Percentiles rank a stretch among this genome's conserved stretches.
phyloP scores from a whole-genome alignment of 2,329 filamentous ascomycete genomes.

The Sporothrix brunneoviolacea region DNA sequence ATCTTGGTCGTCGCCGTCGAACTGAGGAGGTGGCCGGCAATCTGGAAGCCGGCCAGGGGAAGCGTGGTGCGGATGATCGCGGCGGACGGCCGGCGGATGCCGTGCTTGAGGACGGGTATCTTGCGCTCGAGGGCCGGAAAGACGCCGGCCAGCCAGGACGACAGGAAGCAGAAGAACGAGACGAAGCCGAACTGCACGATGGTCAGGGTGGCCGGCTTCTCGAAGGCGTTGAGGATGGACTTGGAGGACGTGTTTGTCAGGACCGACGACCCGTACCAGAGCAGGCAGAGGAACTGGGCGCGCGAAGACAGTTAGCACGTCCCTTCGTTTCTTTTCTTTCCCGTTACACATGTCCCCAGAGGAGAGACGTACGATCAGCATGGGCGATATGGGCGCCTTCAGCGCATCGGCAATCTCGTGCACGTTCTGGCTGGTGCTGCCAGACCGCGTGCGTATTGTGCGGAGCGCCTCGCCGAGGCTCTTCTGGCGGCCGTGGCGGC shows the following conservation, averaged over 20 bases:
- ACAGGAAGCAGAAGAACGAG: conserved; percentile 74
- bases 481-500: conserved; percentile 71
- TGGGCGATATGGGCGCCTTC: conserved; percentile 81
- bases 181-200: conserved; percentile 92
- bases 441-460: conserved; percentile 71
- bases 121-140: conserved; percentile 64
- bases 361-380: conserved; percentile 62
- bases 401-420: conserved; percentile 89
- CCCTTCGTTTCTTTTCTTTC: background rate
- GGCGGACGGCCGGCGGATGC: conserved; percentile 71
- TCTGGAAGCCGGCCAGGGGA: conserved; percentile 88
- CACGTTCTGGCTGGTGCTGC: conserved; percentile 85
- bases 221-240: conserved; percentile 85
- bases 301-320: background rate
- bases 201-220: conserved; percentile 85
- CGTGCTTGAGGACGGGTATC: conserved; percentile 74
- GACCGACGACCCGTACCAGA: conserved; percentile 95
- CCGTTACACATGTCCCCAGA: background rate
- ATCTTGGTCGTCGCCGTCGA: conserved; percentile 92
- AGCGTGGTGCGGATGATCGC: conserved; percentile 82
- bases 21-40: conserved; percentile 86
- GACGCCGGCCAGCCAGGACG: conserved; percentile 66
- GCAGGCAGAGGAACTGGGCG: conserved; percentile 70
- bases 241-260: conserved; percentile 97
- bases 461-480: conserved; percentile 84